Evolutionary conservation across 495 filamentous ascomycete genomes (phyloP).

Genomic region (Talaromyces ruber): DNA sequence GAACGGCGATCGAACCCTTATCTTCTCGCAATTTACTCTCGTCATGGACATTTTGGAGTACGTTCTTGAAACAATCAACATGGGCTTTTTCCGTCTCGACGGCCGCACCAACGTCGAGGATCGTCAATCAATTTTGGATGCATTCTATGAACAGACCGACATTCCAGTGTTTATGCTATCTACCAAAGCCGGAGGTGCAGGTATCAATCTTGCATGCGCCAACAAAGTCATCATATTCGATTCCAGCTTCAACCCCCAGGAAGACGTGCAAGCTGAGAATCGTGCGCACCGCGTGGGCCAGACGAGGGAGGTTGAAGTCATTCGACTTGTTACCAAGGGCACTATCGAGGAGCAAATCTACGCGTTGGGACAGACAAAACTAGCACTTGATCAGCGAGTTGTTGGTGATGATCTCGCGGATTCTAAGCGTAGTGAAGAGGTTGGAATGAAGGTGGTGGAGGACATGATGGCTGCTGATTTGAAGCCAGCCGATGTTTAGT

Average conservation of each 20-base stretch:
- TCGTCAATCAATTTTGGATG: slow-evolving; percentile 74
- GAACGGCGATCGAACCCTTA: slow-evolving; percentile 77
- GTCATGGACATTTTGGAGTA: slow-evolving; percentile 84
- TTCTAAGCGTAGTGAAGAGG: slow-evolving; percentile 44
- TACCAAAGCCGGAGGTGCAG: slow-evolving; percentile 87
- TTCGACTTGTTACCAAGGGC: slow-evolving; percentile 67
- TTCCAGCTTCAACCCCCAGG: slow-evolving; percentile 90
- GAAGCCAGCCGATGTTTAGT: not conserved
- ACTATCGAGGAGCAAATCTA: slow-evolving; percentile 94
- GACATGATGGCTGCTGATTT: slow-evolving; percentile 47
- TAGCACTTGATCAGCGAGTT: slow-evolving; percentile 84
- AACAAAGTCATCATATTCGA: slow-evolving; percentile 99
- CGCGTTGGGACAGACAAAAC: slow-evolving; percentile 79
- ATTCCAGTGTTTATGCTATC: slow-evolving; percentile 91
- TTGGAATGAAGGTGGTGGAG: slow-evolving; percentile 53
- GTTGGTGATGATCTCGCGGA: slow-evolving; percentile 47
- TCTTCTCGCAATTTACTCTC: slow-evolving; percentile 90
- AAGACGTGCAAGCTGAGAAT: slow-evolving; percentile 94
- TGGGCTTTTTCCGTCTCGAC: slow-evolving; percentile 74
- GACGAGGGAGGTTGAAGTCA: slow-evolving; percentile 77
- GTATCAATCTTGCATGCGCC: slow-evolving; percentile 88
- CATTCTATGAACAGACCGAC: slow-evolving; percentile 63
- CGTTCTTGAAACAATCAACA: slow-evolving; percentile 63
- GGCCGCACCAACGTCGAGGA: slow-evolving; percentile 76
- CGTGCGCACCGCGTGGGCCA: slow-evolving; percentile 93